Evolutionary conservation across 129 eudicot species (phyloP), one percentile per base, ranked within the genome.

Genomic region (Arctium minus): DNA sequence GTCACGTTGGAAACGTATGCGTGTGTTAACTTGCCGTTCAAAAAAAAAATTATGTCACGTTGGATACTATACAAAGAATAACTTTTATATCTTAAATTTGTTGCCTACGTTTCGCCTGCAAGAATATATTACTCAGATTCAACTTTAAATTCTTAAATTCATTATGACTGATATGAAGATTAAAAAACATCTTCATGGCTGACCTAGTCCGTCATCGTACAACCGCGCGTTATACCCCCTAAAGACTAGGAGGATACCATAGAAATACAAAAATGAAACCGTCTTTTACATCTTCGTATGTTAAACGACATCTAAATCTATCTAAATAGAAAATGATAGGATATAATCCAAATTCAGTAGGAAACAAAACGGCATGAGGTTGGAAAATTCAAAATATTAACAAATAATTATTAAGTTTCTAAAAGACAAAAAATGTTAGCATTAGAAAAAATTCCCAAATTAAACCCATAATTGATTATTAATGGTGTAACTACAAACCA

Each of bases 311-410:
- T 65, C 12, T 4, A 46, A 9, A 35, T 72, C 15, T 11, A 31
- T 64, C 36, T 84, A 84, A 84, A 67, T 69, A 74, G 46, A 84
- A 79, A 65, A 73, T 2, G 80, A 30, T 80, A 65, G 6, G 76
- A 79, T 46, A 74, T 79, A 76, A 79, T 84, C 84, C 87, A 84
- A 84, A 64, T 65, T 84, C 80, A 73, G 67, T 65, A 64, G 67
- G 80, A 79, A 73, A 84, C 87, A 84, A 84, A 84, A 65, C 87
- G 87, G 87, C 87, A 73, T 84, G 46, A 65, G 80, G 75, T 44
- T 73, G 80, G 72, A 79, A 29, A 84, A 40, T 82, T 38, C 72
- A 65, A 79, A 79, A 46, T 79, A 65, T 72, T 40, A 60, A 73
- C 27, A 12, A 44, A 29, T 60, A 73, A 18, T 79, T 18, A 65